Conservation (phyloP, 1,284 basidiomycete species). For the Cryptococcus sp. region DNA sequence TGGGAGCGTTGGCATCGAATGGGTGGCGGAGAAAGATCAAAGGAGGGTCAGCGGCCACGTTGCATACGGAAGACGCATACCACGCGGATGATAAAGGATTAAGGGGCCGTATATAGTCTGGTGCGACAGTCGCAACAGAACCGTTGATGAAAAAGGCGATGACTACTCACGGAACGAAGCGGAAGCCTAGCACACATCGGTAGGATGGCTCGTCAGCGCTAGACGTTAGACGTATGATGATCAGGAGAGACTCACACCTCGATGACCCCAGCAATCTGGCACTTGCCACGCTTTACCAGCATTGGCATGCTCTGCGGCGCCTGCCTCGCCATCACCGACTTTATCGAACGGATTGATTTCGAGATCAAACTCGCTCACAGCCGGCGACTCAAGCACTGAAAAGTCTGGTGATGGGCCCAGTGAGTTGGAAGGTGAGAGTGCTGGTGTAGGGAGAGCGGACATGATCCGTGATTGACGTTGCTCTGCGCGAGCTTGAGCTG, state of each 20-base stretch:
- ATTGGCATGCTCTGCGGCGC: constrained; percentile 2
- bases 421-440: constrained; percentile 25
- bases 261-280: constrained; percentile 89
- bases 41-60: background rate
- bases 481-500: background rate
- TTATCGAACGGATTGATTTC: constrained; percentile 17
- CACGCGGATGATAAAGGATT: background rate
- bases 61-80: background rate
- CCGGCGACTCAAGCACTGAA: constrained; percentile 31
- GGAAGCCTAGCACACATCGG: constrained; percentile 64
- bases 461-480: background rate
- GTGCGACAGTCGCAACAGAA: background rate
- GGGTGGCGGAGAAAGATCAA: background rate
- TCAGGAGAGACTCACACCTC: constrained; percentile 67
- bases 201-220: constrained; percentile 3
- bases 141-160: constrained; percentile 4
- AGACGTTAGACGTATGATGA: background rate
- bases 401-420: constrained; percentile 31
- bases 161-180: constrained; percentile 63
- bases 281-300: constrained; percentile 18
- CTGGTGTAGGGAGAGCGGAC: constrained; percentile 24
- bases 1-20: background rate
- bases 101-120: background rate
- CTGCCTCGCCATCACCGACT: background rate
- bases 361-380: constrained; percentile 27